Evolutionary conservation across 768 basidiomycete genomes (phyloP).

Genomic region (Peribolospora kevripleyi): DNA sequence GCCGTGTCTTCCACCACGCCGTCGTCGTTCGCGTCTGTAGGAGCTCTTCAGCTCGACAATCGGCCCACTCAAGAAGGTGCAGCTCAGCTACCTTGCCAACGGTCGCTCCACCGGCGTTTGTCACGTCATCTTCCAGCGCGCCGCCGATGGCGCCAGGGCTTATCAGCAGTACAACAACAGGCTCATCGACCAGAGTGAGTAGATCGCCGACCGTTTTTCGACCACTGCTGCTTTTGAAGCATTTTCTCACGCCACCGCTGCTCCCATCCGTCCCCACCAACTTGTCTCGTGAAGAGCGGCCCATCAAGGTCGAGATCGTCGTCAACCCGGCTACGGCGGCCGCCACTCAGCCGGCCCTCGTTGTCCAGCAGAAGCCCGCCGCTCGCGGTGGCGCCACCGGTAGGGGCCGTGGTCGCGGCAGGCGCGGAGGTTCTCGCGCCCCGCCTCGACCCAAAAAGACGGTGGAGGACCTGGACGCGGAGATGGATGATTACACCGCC

Average conservation of each 20-base stretch:
- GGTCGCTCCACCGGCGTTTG: constrained; percentile 84
- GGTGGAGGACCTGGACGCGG: constrained; percentile 78
- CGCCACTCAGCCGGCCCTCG: not conserved
- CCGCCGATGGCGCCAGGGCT: constrained; percentile 76
- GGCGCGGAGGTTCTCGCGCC: constrained; percentile 20
- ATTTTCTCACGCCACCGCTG: too few species aligned
- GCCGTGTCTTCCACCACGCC: not conserved
- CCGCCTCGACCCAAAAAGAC: constrained; percentile 43
- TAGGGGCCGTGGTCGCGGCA: constrained; percentile 23
- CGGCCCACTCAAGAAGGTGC: constrained; percentile 60
- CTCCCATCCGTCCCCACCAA: not conserved
- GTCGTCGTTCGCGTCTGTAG: constrained; percentile 23
- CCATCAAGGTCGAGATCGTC: constrained; percentile 97
- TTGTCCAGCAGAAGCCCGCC: constrained; percentile 11
- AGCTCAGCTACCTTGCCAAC: constrained; percentile 54
- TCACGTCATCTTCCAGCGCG: constrained; percentile 55
- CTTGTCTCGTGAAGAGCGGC: constrained; percentile 39
- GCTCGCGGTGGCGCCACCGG: constrained; percentile 27
- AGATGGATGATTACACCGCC: constrained; percentile 50
- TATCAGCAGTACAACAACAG: constrained; percentile 89
- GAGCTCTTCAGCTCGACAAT: constrained; percentile 81
- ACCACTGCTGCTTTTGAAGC: not conserved
- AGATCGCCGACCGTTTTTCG: constrained; percentile 13
- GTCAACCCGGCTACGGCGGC: constrained; percentile 46
- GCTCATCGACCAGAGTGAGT: constrained; percentile 99